phyloP scores from a whole-genome alignment of 169 alveolate genomes.

The Plasmodium relictum region DNA sequence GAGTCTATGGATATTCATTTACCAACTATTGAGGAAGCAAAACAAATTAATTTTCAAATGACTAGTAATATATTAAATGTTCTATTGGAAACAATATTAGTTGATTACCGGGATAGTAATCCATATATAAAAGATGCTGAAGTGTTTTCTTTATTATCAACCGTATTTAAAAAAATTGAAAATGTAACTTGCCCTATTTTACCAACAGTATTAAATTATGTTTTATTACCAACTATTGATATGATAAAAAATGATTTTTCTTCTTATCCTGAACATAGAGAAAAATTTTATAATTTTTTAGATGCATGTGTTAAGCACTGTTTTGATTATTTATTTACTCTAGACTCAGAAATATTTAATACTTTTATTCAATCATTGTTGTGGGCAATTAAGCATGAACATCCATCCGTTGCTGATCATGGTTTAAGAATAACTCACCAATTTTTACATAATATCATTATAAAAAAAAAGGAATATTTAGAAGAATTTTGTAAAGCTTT shows the following conservation, averaged over 20 bases:
- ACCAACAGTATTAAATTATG: slow-evolving; percentile 88
- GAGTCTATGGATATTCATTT: slow-evolving; percentile 55
- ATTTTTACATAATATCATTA: slow-evolving; percentile 81
- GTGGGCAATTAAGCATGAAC: slow-evolving; percentile 94
- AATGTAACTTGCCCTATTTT: slow-evolving; percentile 86
- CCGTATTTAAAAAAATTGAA: slow-evolving; percentile 83
- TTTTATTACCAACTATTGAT: slow-evolving; percentile 90
- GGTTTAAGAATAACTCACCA: slow-evolving; percentile 89
- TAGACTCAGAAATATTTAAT: slow-evolving; percentile 88
- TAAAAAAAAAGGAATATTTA: slow-evolving; percentile 79
- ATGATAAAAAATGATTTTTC: slow-evolving; percentile 93
- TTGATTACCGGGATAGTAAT: slow-evolving; percentile 81
- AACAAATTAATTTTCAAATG: slow-evolving; percentile 79
- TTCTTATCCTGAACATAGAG: slow-evolving; percentile 94
- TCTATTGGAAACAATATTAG: slow-evolving; percentile 79
- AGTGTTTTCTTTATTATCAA: slow-evolving; percentile 82
- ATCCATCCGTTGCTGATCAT: slow-evolving; percentile 93
- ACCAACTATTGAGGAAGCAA: slow-evolving; percentile 78
- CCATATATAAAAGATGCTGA: slow-evolving; percentile 87
- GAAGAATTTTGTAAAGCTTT: slow-evolving; percentile 88
- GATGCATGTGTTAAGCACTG: slow-evolving; percentile 89
- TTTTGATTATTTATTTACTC: slow-evolving; percentile 85
- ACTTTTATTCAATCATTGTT: slow-evolving; percentile 89
- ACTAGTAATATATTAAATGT: slow-evolving; percentile 80
- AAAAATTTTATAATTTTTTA: slow-evolving; percentile 89